These are phyloP conservation scores for Rhodomyrtus psidioides DNA, from an alignment of 441 rosid species.

Conservation along the genomic window DNA sequence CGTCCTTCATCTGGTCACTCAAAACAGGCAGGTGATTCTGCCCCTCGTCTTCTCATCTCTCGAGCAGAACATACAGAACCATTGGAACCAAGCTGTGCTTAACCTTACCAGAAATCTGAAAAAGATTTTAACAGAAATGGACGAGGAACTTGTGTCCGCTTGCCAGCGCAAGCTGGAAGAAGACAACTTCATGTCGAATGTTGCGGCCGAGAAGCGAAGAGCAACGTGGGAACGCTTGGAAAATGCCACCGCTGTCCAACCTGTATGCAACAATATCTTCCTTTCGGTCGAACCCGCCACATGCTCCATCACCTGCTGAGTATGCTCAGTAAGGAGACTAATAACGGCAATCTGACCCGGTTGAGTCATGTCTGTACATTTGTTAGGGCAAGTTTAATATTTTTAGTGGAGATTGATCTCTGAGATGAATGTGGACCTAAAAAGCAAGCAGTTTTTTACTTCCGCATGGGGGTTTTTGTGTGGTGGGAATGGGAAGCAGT, in stretches of 20 bases:
- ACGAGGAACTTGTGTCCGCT: slow-evolving; percentile 42
- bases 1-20: slow-evolving; percentile 36
- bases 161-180: slow-evolving; percentile 55
- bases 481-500: slow-evolving; percentile 1
- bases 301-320: slow-evolving; percentile 41
- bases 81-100: slow-evolving; percentile 74
- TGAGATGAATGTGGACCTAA: slow-evolving; percentile 10
- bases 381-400: slow-evolving; percentile 5
- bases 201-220: slow-evolving; percentile 50
- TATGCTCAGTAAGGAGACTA: neutral
- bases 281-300: slow-evolving; percentile 26
- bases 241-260: slow-evolving; percentile 33
- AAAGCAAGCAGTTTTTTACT: neutral
- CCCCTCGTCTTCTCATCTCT: slow-evolving; percentile 54
- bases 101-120: slow-evolving; percentile 50
- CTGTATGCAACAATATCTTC: slow-evolving; percentile 17
- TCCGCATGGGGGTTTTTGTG: slow-evolving; percentile 11
- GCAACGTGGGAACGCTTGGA: slow-evolving; percentile 59
- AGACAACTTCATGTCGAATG: slow-evolving; percentile 26
- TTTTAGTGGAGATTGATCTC: slow-evolving; percentile 15
- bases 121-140: slow-evolving; percentile 54
- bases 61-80: slow-evolving; percentile 46
- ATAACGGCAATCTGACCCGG: neutral
- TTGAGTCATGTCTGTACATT: neutral
- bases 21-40: slow-evolving; percentile 44